Percentiles rank a stretch among this genome's conserved stretches.
Conservation (phyloP, 2,329 filamentous ascomycete species). For the Didymella exigua region DNA sequence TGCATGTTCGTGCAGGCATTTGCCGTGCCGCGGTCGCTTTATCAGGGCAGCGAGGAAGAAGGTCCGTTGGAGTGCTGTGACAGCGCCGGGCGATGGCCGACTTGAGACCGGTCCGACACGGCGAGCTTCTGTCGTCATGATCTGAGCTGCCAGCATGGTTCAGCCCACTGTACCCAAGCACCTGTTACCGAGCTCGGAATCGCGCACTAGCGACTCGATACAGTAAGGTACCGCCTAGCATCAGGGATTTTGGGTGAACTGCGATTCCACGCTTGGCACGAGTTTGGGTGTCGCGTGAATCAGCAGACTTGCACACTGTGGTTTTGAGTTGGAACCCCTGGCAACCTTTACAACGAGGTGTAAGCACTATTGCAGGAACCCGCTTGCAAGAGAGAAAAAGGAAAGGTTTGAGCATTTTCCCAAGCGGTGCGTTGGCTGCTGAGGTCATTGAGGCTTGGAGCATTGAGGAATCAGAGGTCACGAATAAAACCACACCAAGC, state of each 20-base stretch:
- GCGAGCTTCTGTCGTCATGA: constrained; percentile 42
- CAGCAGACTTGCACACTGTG: not conserved
- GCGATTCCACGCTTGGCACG: constrained; percentile 3
- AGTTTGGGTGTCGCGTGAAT: constrained; percentile 9
- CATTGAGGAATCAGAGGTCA: constrained; percentile 9
- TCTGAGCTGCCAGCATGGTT: constrained; percentile 25
- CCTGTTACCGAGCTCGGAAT: constrained; percentile 33
- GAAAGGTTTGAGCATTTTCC: constrained; percentile 18
- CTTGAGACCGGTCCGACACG: constrained; percentile 28
- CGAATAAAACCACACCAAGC: constrained; percentile 15
- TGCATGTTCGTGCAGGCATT: constrained; percentile 29
- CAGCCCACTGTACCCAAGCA: constrained; percentile 33
- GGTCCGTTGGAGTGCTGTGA: constrained; percentile 9
- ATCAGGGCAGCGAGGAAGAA: constrained; percentile 12
- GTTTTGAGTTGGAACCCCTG: constrained; percentile 6
- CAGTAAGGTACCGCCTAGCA: constrained; percentile 20
- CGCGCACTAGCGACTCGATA: constrained; percentile 28
- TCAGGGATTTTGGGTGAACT: constrained; percentile 8
- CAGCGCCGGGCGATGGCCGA: constrained; percentile 27
- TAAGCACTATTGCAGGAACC: constrained; percentile 15
- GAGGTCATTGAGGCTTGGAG: constrained; percentile 32
- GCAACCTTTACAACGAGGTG: constrained; percentile 17
- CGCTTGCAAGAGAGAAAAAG: constrained; percentile 10
- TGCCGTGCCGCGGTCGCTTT: constrained; percentile 32
- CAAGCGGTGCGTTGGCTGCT: constrained; percentile 36